Evolutionary conservation across 1,284 basidiomycete species (phyloP), one percentile per base, ranked within the genome.

Genomic region (Pseudozyma pruni): DNA sequence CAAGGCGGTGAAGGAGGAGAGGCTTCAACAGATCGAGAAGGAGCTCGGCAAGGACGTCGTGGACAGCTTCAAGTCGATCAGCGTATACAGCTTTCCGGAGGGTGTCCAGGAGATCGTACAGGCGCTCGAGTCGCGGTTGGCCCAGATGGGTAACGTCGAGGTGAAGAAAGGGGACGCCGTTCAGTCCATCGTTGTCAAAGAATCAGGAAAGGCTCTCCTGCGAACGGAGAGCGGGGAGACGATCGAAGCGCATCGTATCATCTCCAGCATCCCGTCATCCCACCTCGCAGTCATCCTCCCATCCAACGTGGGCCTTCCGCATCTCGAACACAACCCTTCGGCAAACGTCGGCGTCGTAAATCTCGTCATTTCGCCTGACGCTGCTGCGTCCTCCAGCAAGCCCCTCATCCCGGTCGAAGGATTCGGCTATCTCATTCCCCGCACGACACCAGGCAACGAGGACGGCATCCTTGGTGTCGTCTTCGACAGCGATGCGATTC

Each of bases 361-460:
- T 49, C 38, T 81, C 20, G 72, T 70, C 23, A 71, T 81, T 17
- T 59, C 72, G 0, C 61, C 59, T 2, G 38, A 86, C 66, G 87
- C 90, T 44, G 86, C 89, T 42, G 88, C 93, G 64, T 86, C 87
- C 35, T 87, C 92, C 45, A 81, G 91, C 73, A 90, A 91, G 83
- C 25, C 61, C 1, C 83, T 93, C 76, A 84, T 79, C 3, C 92
- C 80, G 89, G 94, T 86, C 78, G 33, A 87, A 13, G 95, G 94
- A 0, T 98, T 98, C 82, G 95, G 95, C 1, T 98, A 95, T 84
- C 89, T 98, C 70, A 87, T 96, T 50, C 93, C 94, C 0, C 90
- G 94, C 8, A 88, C 90, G 46, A 55, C 84, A 76, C 29, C 89
- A 83, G 13, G 88, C 88, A 80, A 83, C 78, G 52, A 72, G 60